Conservation (phyloP, 2,329 filamentous ascomycete genomes). For the Ceratocystis cacaofunesta region DNA sequence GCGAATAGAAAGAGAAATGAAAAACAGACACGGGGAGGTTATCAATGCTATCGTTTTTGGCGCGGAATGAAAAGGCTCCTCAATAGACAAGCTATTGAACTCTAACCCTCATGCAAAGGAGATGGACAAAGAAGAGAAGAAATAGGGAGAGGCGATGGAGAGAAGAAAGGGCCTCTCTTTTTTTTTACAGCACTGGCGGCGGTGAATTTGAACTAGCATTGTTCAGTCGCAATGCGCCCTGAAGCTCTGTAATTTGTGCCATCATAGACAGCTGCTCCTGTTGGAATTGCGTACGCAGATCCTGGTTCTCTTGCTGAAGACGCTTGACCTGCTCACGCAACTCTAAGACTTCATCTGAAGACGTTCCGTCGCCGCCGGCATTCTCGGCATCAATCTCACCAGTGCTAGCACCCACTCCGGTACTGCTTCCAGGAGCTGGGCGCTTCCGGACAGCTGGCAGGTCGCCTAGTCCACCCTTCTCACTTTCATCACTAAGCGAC, state of each 20-base stretch:
- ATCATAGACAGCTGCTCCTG: conserved; percentile 35
- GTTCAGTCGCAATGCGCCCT: conserved; percentile 27
- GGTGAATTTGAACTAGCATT: conserved; percentile 17
- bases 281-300: conserved; percentile 37
- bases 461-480: conserved; percentile 22
- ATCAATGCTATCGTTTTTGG: not conserved
- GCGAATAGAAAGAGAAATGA: not conserved
- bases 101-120: not conserved
- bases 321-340: conserved; percentile 53
- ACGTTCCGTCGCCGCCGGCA: not conserved
- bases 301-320: conserved; percentile 48
- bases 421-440: not conserved
- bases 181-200: not conserved
- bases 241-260: conserved; percentile 33
- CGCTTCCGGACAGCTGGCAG: conserved; percentile 8
- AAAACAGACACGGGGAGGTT: not conserved
- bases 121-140: not conserved
- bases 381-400: not conserved
- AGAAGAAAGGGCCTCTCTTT: conserved; percentile 18
- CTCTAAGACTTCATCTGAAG: conserved; percentile 34
- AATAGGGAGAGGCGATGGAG: not conserved
- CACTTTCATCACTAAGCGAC: conserved; percentile 34
- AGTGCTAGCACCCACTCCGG: not conserved
- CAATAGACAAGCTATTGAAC: not conserved
- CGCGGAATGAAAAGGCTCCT: not conserved